A percentile compares a stretch with the other conserved stretches of the same genome.
phyloP scores from a whole-genome alignment of 2,329 filamentous ascomycete species.

The Atkinsonella hypoxylon region DNA sequence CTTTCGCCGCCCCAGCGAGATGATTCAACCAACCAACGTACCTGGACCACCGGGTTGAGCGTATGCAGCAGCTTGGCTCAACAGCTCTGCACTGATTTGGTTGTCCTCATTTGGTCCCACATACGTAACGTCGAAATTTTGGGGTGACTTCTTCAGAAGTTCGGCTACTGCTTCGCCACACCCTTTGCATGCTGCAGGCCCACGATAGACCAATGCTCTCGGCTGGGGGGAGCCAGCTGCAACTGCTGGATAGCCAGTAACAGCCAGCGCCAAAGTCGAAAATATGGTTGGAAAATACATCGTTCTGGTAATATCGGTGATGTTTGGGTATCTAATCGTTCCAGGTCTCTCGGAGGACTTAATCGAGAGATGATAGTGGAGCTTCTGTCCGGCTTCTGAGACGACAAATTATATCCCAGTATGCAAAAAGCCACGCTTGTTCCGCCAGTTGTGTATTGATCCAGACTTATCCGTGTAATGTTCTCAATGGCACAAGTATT shows the following conservation, averaged over 20 bases:
- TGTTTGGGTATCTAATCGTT: too few species aligned
- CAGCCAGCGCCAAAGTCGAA: background rate
- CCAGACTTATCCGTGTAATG: too few species aligned
- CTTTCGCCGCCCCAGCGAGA: too few species aligned
- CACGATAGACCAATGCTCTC: constrained; percentile 13
- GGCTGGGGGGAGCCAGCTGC: background rate
- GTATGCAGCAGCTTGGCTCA: constrained; percentile 9
- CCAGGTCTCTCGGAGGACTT: background rate
- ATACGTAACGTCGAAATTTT: constrained; percentile 11
- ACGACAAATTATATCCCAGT: background rate
- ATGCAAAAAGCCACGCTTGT: too few species aligned
- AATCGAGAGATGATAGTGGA: background rate
- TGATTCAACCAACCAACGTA: background rate
- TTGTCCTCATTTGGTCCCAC: constrained; percentile 10
- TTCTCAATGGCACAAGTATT: too few species aligned
- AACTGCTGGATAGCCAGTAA: background rate
- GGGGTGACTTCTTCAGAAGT: constrained; percentile 11
- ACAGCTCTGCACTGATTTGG: constrained; percentile 6
- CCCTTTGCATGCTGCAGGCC: constrained; percentile 9
- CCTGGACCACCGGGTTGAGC: constrained; percentile 12
- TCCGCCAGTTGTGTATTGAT: too few species aligned
- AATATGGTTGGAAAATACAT: background rate
- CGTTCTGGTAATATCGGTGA: background rate
- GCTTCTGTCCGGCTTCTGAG: background rate
- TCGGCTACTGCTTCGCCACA: constrained; percentile 11